Base-by-base conservation (phyloP, 208 protist species). In the Trypanosoma grayi region DNA sequence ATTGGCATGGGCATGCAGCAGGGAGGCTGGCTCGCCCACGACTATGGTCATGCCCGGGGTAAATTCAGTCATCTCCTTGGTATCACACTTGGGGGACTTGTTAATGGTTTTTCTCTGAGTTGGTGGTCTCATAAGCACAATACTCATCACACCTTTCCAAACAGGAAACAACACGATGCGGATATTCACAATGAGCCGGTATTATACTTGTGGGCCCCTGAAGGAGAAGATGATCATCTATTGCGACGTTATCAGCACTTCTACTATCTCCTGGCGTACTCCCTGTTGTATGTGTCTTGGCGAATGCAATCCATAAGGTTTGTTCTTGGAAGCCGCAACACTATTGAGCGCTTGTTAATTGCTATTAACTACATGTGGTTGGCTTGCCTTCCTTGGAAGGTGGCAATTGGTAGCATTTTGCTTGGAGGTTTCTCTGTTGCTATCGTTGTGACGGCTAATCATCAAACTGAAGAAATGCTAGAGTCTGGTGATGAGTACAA, bases 81-180 rank as follows among this genome's bases (percentile, higher is more conserved):
- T 28, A 66, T 79, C 37, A 46, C 56, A 10, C 46, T 84, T 22
- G 79, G 75, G 13, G 82, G 77, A 10, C 36, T 81, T 20, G 73
- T 87, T 40, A 87, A 83, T 56, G 81, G 71, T 46, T 87, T 92
- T 52, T 88, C 81, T 11, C 55, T 80, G 11, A 57, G 72, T 33
- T 89, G 83, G 81, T 90, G 87, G 83, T 82, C 80, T 34, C 60
- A 87, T 60, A 93, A 90, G 66, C 87, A 91, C 77, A 85, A 90
- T 66, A 73, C 55, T n/a, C 87, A 93, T 79, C 87, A 93, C 73
- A 44, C 80, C 20, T 89, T 88, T 63, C 75, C 85, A 5, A 91
- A 93, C 66, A 68, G 81, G 31, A 83, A 87, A 73, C 41, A 66
- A 50, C 53, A 81, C 59, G 86, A 93, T 68, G 52, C 74, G 4